Base-by-base conservation (phyloP, 768 basidiomycete species). In the Trametes cinnabarina region DNA sequence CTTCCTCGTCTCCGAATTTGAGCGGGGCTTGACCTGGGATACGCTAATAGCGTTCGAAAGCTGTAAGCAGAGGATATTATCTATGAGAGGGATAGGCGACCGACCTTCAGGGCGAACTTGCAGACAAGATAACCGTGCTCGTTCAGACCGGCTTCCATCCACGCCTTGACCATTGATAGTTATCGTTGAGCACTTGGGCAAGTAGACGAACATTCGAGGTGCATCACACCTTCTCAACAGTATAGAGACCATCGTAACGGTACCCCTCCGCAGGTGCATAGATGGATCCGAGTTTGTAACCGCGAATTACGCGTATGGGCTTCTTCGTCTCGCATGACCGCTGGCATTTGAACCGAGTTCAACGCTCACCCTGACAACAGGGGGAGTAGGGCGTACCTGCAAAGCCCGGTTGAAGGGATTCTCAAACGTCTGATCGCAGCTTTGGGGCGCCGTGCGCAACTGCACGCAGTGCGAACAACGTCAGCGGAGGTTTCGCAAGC, bases 391-490 rank as follows among this genome's bases (percentile, higher is more conserved):
- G 44, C 61, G 19, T 40, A 86, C 86, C 76, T 83, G 76, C 23
- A 95, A 73, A 40, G 89, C 82, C 57, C 76, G 83, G 69, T 95
- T 95, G 65, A 80, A 82, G 8, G 68, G 71, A 61, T 89, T 82
- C 11, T 93, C 88, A 61, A 94, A 95, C 2, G 77, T 79, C 69
- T 96, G 94, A 68, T 95, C 84, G 48, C 77, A 87, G 63, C 85
- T 92, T 70, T 97, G 94, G 4, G 86, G 87, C 9, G 89, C 94
- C 0, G 94, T 95, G 14, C 94, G 88, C 43, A 96, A 84, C 90
- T 93, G 32, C 25, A 23, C 40, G 19, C 7, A 35, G 47, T 11
- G 17, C 7, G 25, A 32, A 15, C 19, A n/a, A 40, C 26, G 37
- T 55, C 25, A 47, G 47, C 20, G 47, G 47, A 26, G 40, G 17